phyloP scores from a whole-genome alignment of 2,329 filamentous ascomycete species.

The Microsporum audouinii region DNA sequence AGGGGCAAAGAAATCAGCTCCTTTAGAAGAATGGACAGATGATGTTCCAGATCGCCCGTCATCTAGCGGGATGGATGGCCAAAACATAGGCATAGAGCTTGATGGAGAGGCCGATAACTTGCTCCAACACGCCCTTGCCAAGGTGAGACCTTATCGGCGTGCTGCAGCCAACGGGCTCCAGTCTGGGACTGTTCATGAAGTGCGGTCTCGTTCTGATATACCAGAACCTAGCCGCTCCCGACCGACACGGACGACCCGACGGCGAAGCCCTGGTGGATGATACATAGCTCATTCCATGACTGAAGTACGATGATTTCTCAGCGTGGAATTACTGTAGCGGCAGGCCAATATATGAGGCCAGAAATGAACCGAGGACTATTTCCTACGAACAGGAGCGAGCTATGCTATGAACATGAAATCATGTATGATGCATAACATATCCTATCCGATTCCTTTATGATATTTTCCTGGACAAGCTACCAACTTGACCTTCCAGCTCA shows the following conservation, averaged over 20 bases:
- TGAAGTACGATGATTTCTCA: not conserved
- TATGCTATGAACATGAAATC: not conserved
- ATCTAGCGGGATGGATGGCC: slow-evolving; percentile 17
- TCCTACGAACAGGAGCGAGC: too few species aligned
- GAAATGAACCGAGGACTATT: too few species aligned
- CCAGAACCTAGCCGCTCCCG: slow-evolving; percentile 6
- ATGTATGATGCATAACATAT: not conserved
- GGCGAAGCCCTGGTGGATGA: slow-evolving; percentile 11
- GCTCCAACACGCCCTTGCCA: slow-evolving; percentile 29
- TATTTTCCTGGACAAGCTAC: not conserved
- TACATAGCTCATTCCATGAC: not conserved
- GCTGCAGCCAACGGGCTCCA: not conserved
- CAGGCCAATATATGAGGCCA: not conserved
- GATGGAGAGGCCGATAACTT: slow-evolving; percentile 35
- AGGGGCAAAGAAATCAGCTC: slow-evolving; percentile 1
- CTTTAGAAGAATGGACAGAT: slow-evolving; percentile 28
- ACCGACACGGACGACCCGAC: slow-evolving; percentile 9
- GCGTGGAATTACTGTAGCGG: not conserved
- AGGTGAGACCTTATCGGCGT: slow-evolving; percentile 9
- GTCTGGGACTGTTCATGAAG: not conserved
- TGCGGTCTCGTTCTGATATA: not conserved
- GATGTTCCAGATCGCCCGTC: slow-evolving; percentile 24
- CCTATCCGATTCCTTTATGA: not conserved
- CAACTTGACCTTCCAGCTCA: not conserved
- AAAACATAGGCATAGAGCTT: slow-evolving; percentile 32